phyloP scores from a whole-genome alignment of 2,329 filamentous ascomycete species.

The Mariannaea sp. region DNA sequence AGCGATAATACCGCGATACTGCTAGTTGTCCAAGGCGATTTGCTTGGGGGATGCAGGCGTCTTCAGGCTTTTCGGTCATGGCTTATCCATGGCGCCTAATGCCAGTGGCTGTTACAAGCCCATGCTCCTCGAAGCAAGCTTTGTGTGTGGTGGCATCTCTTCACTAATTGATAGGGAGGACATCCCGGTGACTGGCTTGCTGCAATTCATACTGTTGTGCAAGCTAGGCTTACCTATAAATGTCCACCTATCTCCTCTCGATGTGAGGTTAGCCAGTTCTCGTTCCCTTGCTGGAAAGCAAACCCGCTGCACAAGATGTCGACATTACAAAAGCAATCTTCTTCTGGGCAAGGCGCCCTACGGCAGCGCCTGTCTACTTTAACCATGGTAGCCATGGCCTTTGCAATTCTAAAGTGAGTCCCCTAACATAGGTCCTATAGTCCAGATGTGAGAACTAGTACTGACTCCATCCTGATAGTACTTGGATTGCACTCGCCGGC shows the following conservation, averaged over 20 bases:
- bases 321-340: not conserved
- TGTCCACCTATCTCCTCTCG: not conserved
- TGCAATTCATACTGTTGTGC: not conserved
- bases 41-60: too few relatives aligned
- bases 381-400: constrained; percentile 50
- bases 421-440: rapidly evolving
- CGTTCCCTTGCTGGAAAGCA: not conserved
- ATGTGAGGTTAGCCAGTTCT: not conserved
- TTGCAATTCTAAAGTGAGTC: constrained; percentile 48
- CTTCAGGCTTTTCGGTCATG: too few relatives aligned
- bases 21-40: too few relatives aligned
- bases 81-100: too few relatives aligned
- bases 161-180: not conserved
- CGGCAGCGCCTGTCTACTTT: constrained; percentile 46
- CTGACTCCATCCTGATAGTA: constrained; percentile 27
- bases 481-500: constrained; percentile 46
- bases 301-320: not conserved
- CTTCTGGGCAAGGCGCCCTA: not conserved
- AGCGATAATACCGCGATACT: too few relatives aligned
- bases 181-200: not conserved
- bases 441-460: rapidly evolving
- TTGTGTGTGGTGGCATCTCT: not conserved
- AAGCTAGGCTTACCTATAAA: not conserved
- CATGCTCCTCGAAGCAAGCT: not conserved
- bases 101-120: not conserved